Percentiles rank a stretch among this genome's conserved stretches.
Conservation (phyloP, 441 rosid genomes). For the Sinapis alba region DNA sequence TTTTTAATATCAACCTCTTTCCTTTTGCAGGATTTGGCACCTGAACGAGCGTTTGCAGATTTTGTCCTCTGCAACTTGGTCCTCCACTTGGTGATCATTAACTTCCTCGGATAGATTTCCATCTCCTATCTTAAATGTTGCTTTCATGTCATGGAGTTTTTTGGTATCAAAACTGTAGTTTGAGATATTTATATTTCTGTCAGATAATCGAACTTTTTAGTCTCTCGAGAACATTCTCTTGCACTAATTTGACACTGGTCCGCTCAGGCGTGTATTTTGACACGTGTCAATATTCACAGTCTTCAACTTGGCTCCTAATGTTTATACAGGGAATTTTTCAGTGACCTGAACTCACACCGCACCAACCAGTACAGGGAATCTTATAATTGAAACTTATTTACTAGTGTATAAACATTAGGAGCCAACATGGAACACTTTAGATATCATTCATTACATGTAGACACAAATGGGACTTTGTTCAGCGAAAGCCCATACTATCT, state of each 20-base stretch:
- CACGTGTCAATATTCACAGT: conserved; percentile 13
- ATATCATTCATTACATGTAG: not conserved
- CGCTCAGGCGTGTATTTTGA: not conserved
- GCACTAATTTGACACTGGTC: too few relatives aligned
- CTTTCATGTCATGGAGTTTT: not conserved
- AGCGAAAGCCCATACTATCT: not conserved
- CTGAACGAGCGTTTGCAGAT: conserved; percentile 87
- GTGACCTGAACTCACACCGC: too few relatives aligned
- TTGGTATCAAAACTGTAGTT: conserved; percentile 16
- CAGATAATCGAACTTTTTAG: not conserved
- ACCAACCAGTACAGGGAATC: not conserved
- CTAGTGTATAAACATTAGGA: not conserved
- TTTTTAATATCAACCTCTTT: not conserved
- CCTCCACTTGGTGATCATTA: conserved; percentile 91
- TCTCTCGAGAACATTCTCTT: not conserved
- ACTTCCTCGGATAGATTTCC: conserved; percentile 68
- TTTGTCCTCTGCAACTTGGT: conserved; percentile 76
- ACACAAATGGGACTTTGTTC: not conserved
- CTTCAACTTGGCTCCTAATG: conserved; percentile 24
- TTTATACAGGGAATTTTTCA: too few relatives aligned
- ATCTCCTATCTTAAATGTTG: conserved; percentile 17
- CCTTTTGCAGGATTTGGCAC: conserved; percentile 71
- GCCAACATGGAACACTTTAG: not conserved
- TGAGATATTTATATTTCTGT: conserved; percentile 19
- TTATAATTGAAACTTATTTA: conserved; percentile 28